phyloP scores from a whole-genome alignment of 805 yeast species.

The Yarrowia yakushimensis region DNA sequence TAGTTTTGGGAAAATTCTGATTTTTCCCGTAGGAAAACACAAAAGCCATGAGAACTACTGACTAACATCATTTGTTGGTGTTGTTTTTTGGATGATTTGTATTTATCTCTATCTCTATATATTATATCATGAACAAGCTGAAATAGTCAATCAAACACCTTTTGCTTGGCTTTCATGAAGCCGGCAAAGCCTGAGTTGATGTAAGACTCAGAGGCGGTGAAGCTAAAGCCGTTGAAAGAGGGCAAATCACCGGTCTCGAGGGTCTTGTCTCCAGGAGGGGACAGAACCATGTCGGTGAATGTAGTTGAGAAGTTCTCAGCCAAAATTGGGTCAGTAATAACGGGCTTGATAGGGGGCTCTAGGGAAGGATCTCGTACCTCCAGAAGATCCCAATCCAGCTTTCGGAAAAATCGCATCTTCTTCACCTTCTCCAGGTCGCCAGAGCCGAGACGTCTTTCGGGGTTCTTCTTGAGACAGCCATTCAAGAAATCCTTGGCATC shows the following conservation, averaged over 20 bases:
- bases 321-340: slow-evolving; percentile 71
- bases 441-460: slow-evolving; percentile 61
- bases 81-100: neutral
- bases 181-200: slow-evolving; percentile 23
- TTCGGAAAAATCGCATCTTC: slow-evolving; percentile 71
- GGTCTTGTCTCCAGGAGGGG: slow-evolving; percentile 31
- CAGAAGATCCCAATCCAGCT: slow-evolving; percentile 64
- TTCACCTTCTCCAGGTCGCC: slow-evolving; percentile 52
- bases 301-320: slow-evolving; percentile 84
- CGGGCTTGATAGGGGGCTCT: slow-evolving; percentile 77
- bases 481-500: slow-evolving; percentile 75
- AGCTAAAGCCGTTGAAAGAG: slow-evolving; percentile 9
- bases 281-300: slow-evolving; percentile 60
- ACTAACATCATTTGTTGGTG: neutral
- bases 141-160: slow-evolving; percentile 20
- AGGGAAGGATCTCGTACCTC: slow-evolving; percentile 47
- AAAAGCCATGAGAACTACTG: no score
- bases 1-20: no score
- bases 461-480: slow-evolving; percentile 65
- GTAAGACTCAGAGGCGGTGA: slow-evolving; percentile 14
- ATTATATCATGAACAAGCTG: neutral
- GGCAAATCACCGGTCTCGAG: neutral
- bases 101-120: slow-evolving; percentile 20
- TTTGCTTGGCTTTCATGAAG: slow-evolving; percentile 9
- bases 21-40: no score